Evolutionary conservation across 352 stramenopile species (phyloP).

Genomic region (Globisporangium heterothallicum): DNA sequence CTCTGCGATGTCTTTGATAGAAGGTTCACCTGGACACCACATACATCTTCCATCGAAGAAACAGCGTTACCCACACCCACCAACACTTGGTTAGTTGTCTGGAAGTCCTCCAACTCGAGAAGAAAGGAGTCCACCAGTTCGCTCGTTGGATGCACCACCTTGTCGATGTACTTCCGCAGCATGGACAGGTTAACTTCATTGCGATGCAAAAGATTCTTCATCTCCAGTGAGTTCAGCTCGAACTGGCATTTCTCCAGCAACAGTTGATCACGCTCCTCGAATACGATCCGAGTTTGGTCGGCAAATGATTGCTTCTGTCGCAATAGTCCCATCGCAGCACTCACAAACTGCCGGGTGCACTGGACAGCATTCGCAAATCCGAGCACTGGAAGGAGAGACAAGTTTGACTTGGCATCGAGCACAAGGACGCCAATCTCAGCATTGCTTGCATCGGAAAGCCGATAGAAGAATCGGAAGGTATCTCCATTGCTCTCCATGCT

Average conservation of each 20-base stretch:
- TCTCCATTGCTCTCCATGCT: neutral
- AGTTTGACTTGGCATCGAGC: neutral
- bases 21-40: neutral
- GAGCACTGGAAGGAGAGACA: neutral
- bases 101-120: neutral
- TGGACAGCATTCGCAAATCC: neutral
- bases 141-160: neutral
- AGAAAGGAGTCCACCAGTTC: neutral
- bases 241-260: constrained; percentile 8
- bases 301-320: neutral
- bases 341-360: neutral
- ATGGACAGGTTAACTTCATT: constrained; percentile 3
- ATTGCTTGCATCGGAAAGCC: neutral
- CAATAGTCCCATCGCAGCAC: neutral
- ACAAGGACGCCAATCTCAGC: neutral
- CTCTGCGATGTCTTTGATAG: neutral
- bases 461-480: neutral
- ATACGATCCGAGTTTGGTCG: neutral
- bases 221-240: constrained; percentile 13
- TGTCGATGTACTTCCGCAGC: neutral
- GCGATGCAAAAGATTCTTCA: constrained; percentile 12
- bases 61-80: neutral
- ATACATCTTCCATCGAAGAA: neutral
- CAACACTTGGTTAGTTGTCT: neutral
- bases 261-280: constrained; percentile 1